Conservation (phyloP, 306 rosid species). For the Cucurbita moschata region DNA sequence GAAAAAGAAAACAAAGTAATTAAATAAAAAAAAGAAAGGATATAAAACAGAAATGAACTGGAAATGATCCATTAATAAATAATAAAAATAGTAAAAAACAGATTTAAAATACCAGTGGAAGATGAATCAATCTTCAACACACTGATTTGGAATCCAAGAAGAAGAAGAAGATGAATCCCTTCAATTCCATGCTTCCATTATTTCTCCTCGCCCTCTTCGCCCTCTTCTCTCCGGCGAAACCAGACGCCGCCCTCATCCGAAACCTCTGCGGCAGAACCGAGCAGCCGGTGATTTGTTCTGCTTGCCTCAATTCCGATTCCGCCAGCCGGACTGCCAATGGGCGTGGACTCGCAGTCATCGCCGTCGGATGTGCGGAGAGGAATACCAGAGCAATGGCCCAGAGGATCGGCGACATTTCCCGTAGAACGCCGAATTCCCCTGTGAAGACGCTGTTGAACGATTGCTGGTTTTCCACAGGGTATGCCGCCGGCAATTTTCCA, state of each 20-base stretch:
- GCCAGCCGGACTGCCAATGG: not conserved
- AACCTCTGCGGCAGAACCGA: not conserved
- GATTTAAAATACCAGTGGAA: not conserved
- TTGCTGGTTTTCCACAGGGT: not conserved
- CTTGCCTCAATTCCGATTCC: not conserved
- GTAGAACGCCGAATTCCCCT: not conserved
- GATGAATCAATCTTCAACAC: not conserved
- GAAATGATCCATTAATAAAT: not conserved
- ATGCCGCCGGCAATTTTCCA: not conserved
- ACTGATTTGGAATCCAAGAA: not conserved
- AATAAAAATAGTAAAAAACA: not conserved
- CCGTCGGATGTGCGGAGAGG: not conserved
- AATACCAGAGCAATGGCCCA: not conserved
- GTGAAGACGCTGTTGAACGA: conserved; percentile 4
- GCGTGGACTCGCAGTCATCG: not conserved
- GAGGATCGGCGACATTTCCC: not conserved
- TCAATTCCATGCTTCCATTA: not conserved
- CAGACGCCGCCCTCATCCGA: not conserved
- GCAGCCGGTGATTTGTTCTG: not conserved
- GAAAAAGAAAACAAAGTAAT: no score
- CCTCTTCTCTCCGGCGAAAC: not conserved
- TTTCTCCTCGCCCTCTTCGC: not conserved
- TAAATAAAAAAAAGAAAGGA: no score
- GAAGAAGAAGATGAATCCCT: not conserved
- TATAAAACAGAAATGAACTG: not conserved